Evolutionary conservation across 768 basidiomycete species (phyloP).

Genomic region (Kwoniella pini): DNA sequence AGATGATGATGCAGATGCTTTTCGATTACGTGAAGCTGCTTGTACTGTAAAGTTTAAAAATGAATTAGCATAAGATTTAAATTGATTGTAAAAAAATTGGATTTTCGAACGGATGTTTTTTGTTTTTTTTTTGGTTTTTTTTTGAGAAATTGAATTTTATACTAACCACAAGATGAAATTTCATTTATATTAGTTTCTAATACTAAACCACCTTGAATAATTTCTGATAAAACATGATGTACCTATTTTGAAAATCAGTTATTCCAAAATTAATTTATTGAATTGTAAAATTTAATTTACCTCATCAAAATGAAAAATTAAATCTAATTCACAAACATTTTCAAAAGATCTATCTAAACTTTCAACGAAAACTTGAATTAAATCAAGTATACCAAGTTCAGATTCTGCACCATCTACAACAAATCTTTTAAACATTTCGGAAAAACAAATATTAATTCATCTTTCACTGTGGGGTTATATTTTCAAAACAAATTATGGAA

Average conservation of each 20-base stretch:
- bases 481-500: too few relatives aligned
- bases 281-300: too few relatives aligned
- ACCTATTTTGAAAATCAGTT: constrained; percentile 60
- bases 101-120: too few relatives aligned
- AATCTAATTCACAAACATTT: constrained; percentile 96
- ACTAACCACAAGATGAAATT: constrained; percentile 48
- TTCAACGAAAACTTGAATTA: constrained; percentile 99
- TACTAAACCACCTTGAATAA: constrained; percentile 94
- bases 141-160: too few relatives aligned
- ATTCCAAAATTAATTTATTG: too few relatives aligned
- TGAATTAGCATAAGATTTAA: too few relatives aligned
- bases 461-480: too few relatives aligned
- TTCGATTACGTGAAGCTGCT: constrained; percentile 39
- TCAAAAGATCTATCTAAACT: constrained; percentile 92
- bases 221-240: constrained; percentile 91
- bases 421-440: constrained; percentile 62
- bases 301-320: constrained; percentile 99
- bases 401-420: constrained; percentile 96
- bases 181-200: constrained; percentile 70
- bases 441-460: too few relatives aligned
- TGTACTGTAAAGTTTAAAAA: constrained; percentile 26
- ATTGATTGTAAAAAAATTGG: too few relatives aligned
- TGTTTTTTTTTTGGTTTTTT: too few relatives aligned
- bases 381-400: constrained; percentile 90
- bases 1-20: constrained; percentile 45